A percentile compares a stretch with the other conserved stretches of the same genome.
Conservation (phyloP, 345 rosid species). For the Cardamine resedifolia region DNA sequence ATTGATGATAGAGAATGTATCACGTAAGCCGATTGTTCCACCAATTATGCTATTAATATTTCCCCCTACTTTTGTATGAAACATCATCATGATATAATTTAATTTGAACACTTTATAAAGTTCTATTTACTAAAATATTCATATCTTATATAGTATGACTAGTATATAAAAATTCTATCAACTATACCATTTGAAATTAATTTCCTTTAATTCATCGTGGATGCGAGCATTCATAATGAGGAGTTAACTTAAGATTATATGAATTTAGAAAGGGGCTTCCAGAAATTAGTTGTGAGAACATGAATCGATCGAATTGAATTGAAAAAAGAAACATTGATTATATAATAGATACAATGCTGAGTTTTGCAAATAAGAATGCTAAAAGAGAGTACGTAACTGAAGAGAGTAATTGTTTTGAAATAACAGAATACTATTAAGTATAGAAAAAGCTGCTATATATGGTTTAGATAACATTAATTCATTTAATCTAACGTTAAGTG, state of each 20-base stretch:
- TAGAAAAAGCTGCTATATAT: not conserved
- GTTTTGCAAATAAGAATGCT: not conserved
- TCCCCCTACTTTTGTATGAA: constrained; percentile 8
- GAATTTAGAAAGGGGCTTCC: not conserved
- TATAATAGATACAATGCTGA: not conserved
- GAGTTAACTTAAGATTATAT: not conserved
- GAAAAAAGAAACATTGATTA: not conserved
- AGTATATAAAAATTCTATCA: not conserved
- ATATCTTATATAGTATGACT: not conserved
- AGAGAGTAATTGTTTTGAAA: not conserved
- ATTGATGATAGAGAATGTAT: constrained; percentile 36
- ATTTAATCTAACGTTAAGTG: not conserved
- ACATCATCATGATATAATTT: constrained; percentile 23
- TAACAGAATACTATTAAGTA: not conserved
- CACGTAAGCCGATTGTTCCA: constrained; percentile 35
- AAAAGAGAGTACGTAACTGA: not conserved
- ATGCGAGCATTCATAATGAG: not conserved
- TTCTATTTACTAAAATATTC: not conserved
- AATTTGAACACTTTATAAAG: constrained; percentile 23
- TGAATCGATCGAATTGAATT: not conserved
- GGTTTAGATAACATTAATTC: not conserved
- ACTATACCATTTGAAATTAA: not conserved
- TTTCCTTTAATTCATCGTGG: not conserved
- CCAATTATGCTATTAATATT: not conserved
- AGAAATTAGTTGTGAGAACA: not conserved